Evolutionary conservation across 2,329 filamentous ascomycete species (phyloP), one percentile per base, ranked within the genome.

Genomic region (Phialophora chinensis): DNA sequence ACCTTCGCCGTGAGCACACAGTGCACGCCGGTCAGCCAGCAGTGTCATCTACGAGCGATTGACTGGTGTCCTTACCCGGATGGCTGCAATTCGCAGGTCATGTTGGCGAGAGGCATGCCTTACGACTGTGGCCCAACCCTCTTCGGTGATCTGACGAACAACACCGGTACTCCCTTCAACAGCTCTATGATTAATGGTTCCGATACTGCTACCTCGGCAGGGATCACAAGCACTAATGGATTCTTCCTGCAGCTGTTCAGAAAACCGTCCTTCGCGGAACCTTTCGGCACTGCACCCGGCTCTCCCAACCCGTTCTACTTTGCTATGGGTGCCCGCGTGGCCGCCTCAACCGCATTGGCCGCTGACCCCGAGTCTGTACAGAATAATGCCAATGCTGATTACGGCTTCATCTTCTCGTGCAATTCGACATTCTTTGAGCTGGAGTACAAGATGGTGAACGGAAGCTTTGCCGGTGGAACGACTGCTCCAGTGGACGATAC

Each of bases 361-460:
- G 25, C 49, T 25, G 49, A 52, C 6, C 20, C 49, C 10, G 49
- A 52, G 49, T n/a, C 49, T 23, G 49, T 52, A 4, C 49, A 52
- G 25, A 44, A 44, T 8, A 44, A 44, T 44, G 49, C 20, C 23
- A 20, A 25, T 7, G 49, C 49, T 27, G 49, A 52, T 17, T 52
- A 25, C 17, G 49, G 49, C 10, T 52, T 52, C 17, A 52, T 52
- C 49, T 52, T 52, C 25, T 52, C 49, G 4, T 52, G 49, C 49
- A 29, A 52, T 25, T 12, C 25, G 2, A 27, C 20, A 12, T 52
- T 52, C 10, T 52, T 25, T 20, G 49, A 52, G 20, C 20, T 52
- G 49, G 25, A 23, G 10, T 52, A 52, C 25, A 52, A 52, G 25
- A 52, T 52, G 20, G 10, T 27, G 10, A 52, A 52, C 49, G 49